A percentile compares a stretch with the other conserved stretches of the same genome.
These are phyloP conservation scores for Tricladium varicosporioides DNA, from an alignment of 2,329 filamentous ascomycete species.

Conservation along the genomic window DNA sequence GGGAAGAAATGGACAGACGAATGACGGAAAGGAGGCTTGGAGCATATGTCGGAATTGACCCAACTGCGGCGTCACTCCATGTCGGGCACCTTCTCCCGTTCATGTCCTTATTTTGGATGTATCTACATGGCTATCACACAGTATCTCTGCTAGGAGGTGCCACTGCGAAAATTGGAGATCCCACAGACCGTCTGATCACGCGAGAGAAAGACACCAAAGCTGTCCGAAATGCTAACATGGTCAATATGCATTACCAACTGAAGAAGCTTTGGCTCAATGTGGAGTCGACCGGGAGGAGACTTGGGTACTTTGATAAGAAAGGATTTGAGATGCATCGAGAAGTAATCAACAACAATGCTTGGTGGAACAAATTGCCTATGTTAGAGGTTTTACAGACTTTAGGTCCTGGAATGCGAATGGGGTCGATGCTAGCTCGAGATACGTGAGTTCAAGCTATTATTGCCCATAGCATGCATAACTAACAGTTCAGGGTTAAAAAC, in stretches of 20 bases:
- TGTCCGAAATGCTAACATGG: slow-evolving; percentile 61
- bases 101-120: slow-evolving; percentile 84
- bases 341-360: slow-evolving; percentile 78
- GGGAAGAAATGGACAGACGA: slow-evolving; percentile 57
- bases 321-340: slow-evolving; percentile 66
- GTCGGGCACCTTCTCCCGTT: slow-evolving; percentile 77
- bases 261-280: slow-evolving; percentile 74
- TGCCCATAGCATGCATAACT: slow-evolving; percentile 4
- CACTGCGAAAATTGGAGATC: slow-evolving; percentile 77
- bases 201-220: slow-evolving; percentile 52
- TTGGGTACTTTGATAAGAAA: slow-evolving; percentile 61
- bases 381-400: slow-evolving; percentile 74
- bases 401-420: slow-evolving; percentile 72
- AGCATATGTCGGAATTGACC: slow-evolving; percentile 79
- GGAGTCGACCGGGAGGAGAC: slow-evolving; percentile 60
- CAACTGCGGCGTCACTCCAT: slow-evolving; percentile 76
- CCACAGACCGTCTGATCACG: slow-evolving; percentile 64
- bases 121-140: slow-evolving; percentile 69
- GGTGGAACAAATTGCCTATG: slow-evolving; percentile 72
- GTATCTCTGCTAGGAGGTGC: slow-evolving; percentile 70
- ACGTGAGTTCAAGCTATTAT: slow-evolving; percentile 57
- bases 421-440: slow-evolving; percentile 84
- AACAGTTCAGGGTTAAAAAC: slow-evolving; percentile 59
- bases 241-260: slow-evolving; percentile 67
- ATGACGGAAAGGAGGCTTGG: slow-evolving; percentile 66